Evolutionary conservation across 345 rosid species (phyloP), one percentile per base, ranked within the genome.

Genomic region (Hibiscus syriacus): DNA sequence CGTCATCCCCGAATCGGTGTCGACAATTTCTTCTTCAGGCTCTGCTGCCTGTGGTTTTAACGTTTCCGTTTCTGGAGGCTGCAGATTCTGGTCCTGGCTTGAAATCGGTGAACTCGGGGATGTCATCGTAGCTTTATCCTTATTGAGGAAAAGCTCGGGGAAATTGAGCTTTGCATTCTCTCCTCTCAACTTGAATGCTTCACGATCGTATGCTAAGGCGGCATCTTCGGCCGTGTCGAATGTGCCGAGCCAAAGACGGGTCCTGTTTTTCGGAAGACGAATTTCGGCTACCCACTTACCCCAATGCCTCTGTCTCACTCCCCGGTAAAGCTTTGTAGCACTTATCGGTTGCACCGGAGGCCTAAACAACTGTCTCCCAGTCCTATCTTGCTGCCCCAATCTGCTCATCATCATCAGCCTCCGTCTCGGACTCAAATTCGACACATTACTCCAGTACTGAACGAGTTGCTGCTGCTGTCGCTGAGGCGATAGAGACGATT

Each of bases 281-380:
- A 90, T 92, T 81, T 92, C 98, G 0, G 97, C 97, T 9, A 90
- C 96, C 97, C 98, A 92, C 84, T 92, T 92, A 20, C 98, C 97
- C 97, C 97, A 92, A 77, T 92, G 97, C 65, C 96, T 83, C 72
- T 92, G 98, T 80, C 97, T 85, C 49, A 92, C 96, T 56, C 98
- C 98, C 63, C 96, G 83, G 60, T 92, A 92, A 30, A 92, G 88
- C 80, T 87, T 92, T 1, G 96, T 90, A 14, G 93, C 67, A 69
- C 83, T 82, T 25, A 84, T 68, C 5, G 97, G 97, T 78, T 87
- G 93, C 11, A 84, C 39, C 0, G 81, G 80, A 2, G 89, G 87
- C 71, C 87, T 74, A 52, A 79, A 70, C 53, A 81, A 57, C 49
- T 86, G 86, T 74, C 87, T 64, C 41, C 83, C 78, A 2, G 85